A percentile compares a stretch with the other conserved stretches of the same genome.
phyloP scores from a whole-genome alignment of 257 asterid species.

The Verbena officinalis region DNA sequence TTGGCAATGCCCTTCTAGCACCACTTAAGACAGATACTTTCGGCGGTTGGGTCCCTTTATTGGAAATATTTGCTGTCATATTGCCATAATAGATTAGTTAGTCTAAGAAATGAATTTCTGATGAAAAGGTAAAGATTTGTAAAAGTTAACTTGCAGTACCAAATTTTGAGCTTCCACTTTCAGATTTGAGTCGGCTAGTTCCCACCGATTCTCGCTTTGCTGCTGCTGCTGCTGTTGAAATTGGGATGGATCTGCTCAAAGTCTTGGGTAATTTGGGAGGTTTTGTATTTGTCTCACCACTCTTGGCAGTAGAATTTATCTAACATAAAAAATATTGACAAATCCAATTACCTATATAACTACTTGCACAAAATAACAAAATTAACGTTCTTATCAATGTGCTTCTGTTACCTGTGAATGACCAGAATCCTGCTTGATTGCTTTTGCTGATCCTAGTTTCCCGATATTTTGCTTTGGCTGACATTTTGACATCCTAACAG shows the following conservation, averaged over 20 bases:
- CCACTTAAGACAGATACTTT: slow-evolving; percentile 48
- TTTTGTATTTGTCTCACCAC: slow-evolving; percentile 38
- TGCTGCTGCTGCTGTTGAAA: slow-evolving; percentile 41
- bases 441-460: slow-evolving; percentile 51
- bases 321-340: slow-evolving; percentile 19
- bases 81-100: slow-evolving; percentile 12
- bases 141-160: slow-evolving; percentile 41
- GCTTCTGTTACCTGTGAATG: slow-evolving; percentile 52
- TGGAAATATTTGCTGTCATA: slow-evolving; percentile 42
- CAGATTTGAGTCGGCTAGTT: slow-evolving; percentile 50
- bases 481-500: slow-evolving; percentile 45
- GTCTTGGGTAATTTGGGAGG: slow-evolving; percentile 58
- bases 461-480: slow-evolving; percentile 58
- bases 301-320: slow-evolving; percentile 48
- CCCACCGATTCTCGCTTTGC: slow-evolving; percentile 63
- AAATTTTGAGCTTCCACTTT: slow-evolving; percentile 46
- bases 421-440: slow-evolving; percentile 50
- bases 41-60: slow-evolving; percentile 57
- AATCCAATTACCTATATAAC: slow-evolving; percentile 13
- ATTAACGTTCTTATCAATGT: neutral
- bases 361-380: neutral
- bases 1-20: slow-evolving; percentile 58
- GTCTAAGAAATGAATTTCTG: slow-evolving; percentile 14
- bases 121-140: slow-evolving; percentile 15
- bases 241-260: slow-evolving; percentile 40